A percentile compares a stretch with the other conserved stretches of the same genome.
phyloP scores from a whole-genome alignment of 2,329 filamentous ascomycete genomes.

The Neonectria ditissima region DNA sequence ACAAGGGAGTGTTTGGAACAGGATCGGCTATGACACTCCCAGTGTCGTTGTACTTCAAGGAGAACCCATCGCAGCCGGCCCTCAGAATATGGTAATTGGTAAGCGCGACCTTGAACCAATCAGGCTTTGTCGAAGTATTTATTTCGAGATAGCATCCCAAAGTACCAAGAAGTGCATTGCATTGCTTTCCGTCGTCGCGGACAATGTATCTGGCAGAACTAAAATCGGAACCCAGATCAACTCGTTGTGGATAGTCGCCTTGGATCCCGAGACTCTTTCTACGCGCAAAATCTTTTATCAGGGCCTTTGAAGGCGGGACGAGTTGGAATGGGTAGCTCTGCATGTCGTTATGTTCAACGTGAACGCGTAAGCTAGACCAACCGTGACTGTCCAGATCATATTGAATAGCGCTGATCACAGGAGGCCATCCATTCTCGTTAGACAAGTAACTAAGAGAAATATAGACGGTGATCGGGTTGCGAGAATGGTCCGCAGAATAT shows the following conservation, averaged over 20 bases:
- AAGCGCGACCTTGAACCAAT: not conserved
- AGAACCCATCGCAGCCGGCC: slow-evolving; percentile 2
- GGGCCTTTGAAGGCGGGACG: not conserved
- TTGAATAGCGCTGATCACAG: not conserved
- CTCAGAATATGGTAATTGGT: slow-evolving; percentile 14
- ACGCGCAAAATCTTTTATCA: no score
- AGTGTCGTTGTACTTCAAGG: not conserved
- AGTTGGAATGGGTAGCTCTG: not conserved
- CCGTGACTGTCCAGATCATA: not conserved
- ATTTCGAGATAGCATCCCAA: slow-evolving; percentile 12
- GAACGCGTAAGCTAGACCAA: not conserved
- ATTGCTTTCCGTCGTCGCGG: not conserved
- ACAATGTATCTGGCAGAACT: not conserved
- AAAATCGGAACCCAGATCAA: not conserved
- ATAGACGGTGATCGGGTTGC: slow-evolving; percentile 12
- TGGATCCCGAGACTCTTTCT: not conserved
- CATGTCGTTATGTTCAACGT: slow-evolving; percentile 16
- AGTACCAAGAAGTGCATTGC: not conserved
- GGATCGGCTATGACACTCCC: not conserved
- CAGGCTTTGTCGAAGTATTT: not conserved
- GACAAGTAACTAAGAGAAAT: not conserved
- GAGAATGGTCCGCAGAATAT: accelerated
- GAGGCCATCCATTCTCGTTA: slow-evolving; percentile 11
- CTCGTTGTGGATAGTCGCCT: not conserved
- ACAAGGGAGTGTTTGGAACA: not conserved